These are phyloP conservation scores for Corynespora cassiicola DNA, from an alignment of 2,329 filamentous ascomycete species.

Conservation along the genomic window DNA sequence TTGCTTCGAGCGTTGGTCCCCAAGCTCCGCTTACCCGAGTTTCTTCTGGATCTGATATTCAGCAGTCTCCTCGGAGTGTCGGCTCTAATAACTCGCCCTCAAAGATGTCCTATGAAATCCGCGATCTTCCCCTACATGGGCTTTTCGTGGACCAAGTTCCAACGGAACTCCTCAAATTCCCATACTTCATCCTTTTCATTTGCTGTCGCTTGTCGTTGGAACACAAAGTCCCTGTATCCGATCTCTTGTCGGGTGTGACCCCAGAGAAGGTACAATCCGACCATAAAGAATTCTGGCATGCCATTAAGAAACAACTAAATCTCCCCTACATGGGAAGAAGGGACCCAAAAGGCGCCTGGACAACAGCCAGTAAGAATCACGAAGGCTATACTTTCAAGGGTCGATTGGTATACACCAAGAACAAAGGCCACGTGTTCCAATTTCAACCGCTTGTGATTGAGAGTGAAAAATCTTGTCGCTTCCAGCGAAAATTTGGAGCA, in stretches of 20 bases:
- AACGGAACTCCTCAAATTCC: slow-evolving; percentile 13
- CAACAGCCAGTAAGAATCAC: slow-evolving; percentile 22
- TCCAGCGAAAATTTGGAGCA: slow-evolving; percentile 45
- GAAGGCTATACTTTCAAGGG: slow-evolving; percentile 44
- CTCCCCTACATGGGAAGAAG: slow-evolving; percentile 5
- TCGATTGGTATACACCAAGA: slow-evolving; percentile 23
- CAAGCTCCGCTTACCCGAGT: too few relatives aligned
- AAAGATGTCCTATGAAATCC: slow-evolving; percentile 29
- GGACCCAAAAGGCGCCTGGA: slow-evolving; percentile 32
- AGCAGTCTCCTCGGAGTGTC: slow-evolving; percentile 1
- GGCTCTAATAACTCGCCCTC: slow-evolving; percentile 16
- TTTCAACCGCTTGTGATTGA: slow-evolving; percentile 33
- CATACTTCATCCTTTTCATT: slow-evolving; percentile 44
- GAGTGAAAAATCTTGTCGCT: slow-evolving; percentile 39
- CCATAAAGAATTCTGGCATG: slow-evolving; percentile 27
- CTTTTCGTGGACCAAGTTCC: slow-evolving; percentile 33
- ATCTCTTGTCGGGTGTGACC: slow-evolving; percentile 21
- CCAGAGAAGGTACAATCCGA: slow-evolving; percentile 8
- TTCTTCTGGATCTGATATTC: too few relatives aligned
- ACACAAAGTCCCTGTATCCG: slow-evolving; percentile 12
- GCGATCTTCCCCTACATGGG: slow-evolving; percentile 30
- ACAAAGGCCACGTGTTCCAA: slow-evolving; percentile 15
- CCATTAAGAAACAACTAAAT: slow-evolving; percentile 12
- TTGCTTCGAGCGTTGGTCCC: too few relatives aligned
- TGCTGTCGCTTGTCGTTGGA: slow-evolving; percentile 33